Percentiles rank a stretch among this genome's conserved stretches.
These are phyloP conservation scores for Aegilops bicornis DNA, from an alignment of 176 grass and related monocot genomes.

Conservation along the genomic window DNA sequence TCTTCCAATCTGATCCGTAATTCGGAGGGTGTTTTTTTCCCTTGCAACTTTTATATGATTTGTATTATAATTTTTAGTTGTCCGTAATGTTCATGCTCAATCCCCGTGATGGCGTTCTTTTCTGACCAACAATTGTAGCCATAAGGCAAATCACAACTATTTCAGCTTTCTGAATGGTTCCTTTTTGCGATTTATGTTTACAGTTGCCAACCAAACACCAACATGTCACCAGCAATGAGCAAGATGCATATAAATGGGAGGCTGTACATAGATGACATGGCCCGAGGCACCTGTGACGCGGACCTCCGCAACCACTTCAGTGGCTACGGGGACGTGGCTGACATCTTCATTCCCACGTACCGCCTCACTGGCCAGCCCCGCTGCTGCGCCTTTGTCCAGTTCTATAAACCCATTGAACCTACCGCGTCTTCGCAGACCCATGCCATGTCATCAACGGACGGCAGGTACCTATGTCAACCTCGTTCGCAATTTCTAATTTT, in stretches of 20 bases:
- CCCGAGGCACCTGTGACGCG: neutral
- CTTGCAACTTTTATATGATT: neutral
- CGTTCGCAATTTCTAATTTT: neutral
- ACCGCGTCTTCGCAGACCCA: neutral
- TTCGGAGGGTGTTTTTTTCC: neutral
- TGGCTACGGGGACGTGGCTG: constrained; percentile 40
- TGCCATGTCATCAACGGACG: neutral
- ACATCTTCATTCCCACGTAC: constrained; percentile 27
- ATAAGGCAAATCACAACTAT: neutral
- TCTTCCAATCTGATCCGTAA: neutral
- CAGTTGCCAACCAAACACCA: neutral
- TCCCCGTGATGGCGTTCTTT: no score
- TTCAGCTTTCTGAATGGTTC: neutral
- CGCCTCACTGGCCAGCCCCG: constrained; percentile 1
- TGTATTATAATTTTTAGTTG: neutral
- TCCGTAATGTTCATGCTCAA: neutral
- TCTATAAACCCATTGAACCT: neutral
- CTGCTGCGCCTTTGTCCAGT: constrained; percentile 40
- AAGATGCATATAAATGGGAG: neutral
- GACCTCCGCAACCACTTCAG: constrained; percentile 26
- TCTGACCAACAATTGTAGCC: neutral
- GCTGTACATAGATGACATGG: constrained; percentile 37
- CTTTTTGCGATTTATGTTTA: neutral
- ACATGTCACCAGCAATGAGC: neutral
- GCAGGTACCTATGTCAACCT: constrained; percentile 7